phyloP scores from a whole-genome alignment of 2,329 filamentous ascomycete genomes.

The Stagonosporopsis vannaccii region DNA sequence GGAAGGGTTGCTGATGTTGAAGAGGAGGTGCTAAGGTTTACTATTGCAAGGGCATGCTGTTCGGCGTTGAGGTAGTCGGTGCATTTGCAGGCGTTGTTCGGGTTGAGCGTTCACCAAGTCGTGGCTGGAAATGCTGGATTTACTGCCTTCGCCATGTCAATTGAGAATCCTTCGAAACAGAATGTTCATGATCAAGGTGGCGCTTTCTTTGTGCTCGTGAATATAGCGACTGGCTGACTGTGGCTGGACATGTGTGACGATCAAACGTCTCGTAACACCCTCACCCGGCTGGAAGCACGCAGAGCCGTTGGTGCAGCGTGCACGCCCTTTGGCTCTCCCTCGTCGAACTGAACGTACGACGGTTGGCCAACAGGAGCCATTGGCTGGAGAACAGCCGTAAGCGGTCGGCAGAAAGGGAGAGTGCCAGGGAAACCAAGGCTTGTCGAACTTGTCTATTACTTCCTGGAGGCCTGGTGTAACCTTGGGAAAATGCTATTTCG shows the following conservation, averaged over 20 bases:
- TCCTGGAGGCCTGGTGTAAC: constrained; percentile 20
- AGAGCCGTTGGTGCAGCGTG: neutral
- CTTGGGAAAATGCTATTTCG: constrained; percentile 8
- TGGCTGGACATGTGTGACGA: neutral
- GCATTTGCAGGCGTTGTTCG: constrained; percentile 8
- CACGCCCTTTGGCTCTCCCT: neutral
- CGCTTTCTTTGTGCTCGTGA: neutral
- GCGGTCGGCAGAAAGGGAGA: constrained; percentile 12
- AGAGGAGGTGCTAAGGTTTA: constrained; percentile 28
- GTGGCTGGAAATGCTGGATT: neutral
- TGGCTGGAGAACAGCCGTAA: neutral
- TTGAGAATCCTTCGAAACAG: neutral
- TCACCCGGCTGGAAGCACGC: neutral
- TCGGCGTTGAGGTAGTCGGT: neutral
- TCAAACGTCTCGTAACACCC: neutral
- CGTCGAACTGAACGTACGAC: neutral
- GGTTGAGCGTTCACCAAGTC: neutral
- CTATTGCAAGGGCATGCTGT: neutral
- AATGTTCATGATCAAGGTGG: neutral
- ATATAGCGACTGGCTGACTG: neutral
- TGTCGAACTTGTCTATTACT: constrained; percentile 10
- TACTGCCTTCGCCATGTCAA: neutral
- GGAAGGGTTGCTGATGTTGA: constrained; percentile 20
- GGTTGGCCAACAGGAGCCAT: neutral
- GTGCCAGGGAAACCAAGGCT: constrained; percentile 16